Conservation (phyloP, 73 alveolate genomes). For the Effrenium voratum region DNA sequence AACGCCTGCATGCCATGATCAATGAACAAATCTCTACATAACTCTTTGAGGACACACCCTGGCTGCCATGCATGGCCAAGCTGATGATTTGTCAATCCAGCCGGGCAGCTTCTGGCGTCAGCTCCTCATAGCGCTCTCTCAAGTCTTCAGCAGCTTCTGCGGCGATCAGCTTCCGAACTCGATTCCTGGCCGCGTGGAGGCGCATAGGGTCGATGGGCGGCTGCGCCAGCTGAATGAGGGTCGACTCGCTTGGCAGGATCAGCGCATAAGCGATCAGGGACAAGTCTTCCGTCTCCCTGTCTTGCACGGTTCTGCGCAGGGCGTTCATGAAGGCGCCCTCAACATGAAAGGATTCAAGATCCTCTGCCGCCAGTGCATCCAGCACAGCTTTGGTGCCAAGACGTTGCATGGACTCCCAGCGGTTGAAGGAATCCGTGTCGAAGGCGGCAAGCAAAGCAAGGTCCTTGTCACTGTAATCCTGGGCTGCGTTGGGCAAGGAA, state of each 20-base stretch:
- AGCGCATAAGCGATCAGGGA: conserved; percentile 1
- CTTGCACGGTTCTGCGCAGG: conserved; percentile 3
- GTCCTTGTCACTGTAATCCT: conserved; percentile 34
- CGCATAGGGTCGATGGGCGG: conserved; percentile 36
- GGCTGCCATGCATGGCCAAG: neutral
- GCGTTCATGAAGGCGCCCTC: conserved; percentile 30
- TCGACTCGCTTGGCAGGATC: conserved; percentile 35
- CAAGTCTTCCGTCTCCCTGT: conserved; percentile 2
- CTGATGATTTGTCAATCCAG: neutral
- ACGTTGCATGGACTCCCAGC: conserved; percentile 87
- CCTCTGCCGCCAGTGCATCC: conserved; percentile 29
- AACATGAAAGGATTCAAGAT: too few relatives aligned
- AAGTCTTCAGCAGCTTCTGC: neutral
- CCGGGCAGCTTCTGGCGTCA: conserved; percentile 6
- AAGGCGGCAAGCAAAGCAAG: conserved; percentile 69
- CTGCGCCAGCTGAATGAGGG: conserved; percentile 20
- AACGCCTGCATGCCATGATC: too few relatives aligned
- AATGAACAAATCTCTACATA: too few relatives aligned
- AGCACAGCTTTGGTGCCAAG: conserved; percentile 78
- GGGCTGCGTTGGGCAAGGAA: too few relatives aligned
- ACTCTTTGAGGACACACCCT: neutral
- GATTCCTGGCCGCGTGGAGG: conserved; percentile 14
- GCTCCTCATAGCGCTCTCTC: neutral
- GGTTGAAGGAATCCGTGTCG: conserved; percentile 84
- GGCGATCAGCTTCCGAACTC: neutral